A percentile compares a stretch with the other conserved stretches of the same genome.
Conservation (phyloP, 495 filamentous ascomycete species). For the Talaromyces adpressus region DNA sequence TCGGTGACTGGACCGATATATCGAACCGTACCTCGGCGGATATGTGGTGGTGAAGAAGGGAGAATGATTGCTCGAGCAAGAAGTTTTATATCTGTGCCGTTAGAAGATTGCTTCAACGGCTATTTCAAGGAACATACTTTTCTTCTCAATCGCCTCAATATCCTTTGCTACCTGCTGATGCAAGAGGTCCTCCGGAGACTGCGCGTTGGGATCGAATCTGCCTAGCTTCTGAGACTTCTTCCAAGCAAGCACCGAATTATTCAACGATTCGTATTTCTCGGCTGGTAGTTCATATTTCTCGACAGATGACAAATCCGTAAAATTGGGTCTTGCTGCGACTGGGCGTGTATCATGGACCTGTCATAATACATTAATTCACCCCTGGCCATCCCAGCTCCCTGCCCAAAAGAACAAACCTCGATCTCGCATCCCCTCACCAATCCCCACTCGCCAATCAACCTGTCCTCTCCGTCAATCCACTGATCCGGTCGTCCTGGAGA, state of each 20-base stretch:
- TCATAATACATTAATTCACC: background rate
- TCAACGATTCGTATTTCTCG: slow-evolving; percentile 73
- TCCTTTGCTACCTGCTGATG: slow-evolving; percentile 61
- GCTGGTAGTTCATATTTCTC: slow-evolving; percentile 80
- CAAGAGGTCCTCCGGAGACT: slow-evolving; percentile 49
- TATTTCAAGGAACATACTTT: slow-evolving; percentile 32
- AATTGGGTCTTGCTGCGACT: slow-evolving; percentile 60
- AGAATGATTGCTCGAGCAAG: slow-evolving; percentile 33
- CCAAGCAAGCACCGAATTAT: slow-evolving; percentile 86
- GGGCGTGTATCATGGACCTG: slow-evolving; percentile 81
- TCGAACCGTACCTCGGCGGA: slow-evolving; percentile 72
- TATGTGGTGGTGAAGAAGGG: slow-evolving; percentile 45
- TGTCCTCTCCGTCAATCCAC: slow-evolving; percentile 32
- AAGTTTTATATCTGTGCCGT: slow-evolving; percentile 23
- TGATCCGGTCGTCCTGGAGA: slow-evolving; percentile 27
- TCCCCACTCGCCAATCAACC: slow-evolving; percentile 30
- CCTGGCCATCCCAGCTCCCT: background rate
- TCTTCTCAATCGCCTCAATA: slow-evolving; percentile 54
- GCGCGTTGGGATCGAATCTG: slow-evolving; percentile 84
- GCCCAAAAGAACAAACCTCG: slow-evolving; percentile 24
- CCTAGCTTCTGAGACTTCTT: slow-evolving; percentile 88
- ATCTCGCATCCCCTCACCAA: slow-evolving; percentile 36
- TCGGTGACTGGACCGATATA: slow-evolving; percentile 78
- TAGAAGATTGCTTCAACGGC: background rate
- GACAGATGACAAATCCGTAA: slow-evolving; percentile 69